These are phyloP conservation scores for Funneliformis geosporum DNA, from an alignment of 192 early-diverging fungal species.

Conservation along the genomic window DNA sequence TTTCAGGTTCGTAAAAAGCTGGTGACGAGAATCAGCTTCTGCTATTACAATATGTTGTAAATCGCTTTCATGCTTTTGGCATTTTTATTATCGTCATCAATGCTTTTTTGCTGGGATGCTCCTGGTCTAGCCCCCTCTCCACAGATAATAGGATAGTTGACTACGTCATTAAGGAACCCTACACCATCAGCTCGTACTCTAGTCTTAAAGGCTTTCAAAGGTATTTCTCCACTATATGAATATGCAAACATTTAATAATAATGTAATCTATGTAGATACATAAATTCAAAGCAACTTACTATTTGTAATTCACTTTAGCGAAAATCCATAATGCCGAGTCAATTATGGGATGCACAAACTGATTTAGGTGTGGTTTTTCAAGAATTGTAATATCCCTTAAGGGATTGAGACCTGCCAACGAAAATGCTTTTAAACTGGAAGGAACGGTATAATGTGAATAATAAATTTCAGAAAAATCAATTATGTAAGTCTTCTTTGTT, in stretches of 20 bases:
- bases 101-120: conserved; percentile 27
- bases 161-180: conserved; percentile 14
- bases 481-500: conserved; percentile 24
- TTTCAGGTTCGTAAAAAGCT: conserved; percentile 28
- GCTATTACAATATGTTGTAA: conserved; percentile 30
- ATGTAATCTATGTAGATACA: conserved; percentile 29
- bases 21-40: conserved; percentile 27
- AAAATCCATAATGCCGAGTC: conserved; percentile 29
- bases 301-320: conserved; percentile 32
- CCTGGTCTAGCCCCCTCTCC: conserved; percentile 26
- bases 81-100: conserved; percentile 31
- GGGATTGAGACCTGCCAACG: conserved; percentile 19
- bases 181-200: conserved; percentile 6
- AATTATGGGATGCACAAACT: conserved; percentile 32
- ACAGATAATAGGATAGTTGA: conserved; percentile 32
- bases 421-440: conserved; percentile 35
- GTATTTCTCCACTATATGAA: conserved; percentile 34
- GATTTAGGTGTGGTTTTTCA: conserved; percentile 29
- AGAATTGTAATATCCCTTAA: conserved; percentile 33
- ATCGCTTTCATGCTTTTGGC: conserved; percentile 16
- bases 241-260: conserved; percentile 25
- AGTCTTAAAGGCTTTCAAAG: conserved; percentile 14
- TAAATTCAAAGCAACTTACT: conserved; percentile 32
- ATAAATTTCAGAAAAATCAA: conserved; percentile 26
- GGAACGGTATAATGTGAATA: conserved; percentile 12